Percentiles rank a stretch among this genome's conserved stretches.
These are phyloP conservation scores for Juncus inflexus DNA, from an alignment of 176 grass and related monocot genomes.

Conservation along the genomic window DNA sequence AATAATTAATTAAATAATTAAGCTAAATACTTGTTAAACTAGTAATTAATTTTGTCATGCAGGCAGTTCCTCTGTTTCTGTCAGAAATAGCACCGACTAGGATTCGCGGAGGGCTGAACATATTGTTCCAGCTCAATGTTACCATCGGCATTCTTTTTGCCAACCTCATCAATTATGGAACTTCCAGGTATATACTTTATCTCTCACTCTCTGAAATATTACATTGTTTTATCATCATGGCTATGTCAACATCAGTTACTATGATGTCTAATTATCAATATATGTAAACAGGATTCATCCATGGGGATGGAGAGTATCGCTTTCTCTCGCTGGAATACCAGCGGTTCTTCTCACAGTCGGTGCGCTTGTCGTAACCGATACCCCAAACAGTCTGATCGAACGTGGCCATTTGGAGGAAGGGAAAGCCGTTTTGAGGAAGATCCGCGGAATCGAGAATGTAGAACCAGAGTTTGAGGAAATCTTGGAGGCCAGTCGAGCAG, in stretches of 20 bases:
- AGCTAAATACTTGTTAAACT: not conserved
- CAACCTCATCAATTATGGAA: slow-evolving; percentile 74
- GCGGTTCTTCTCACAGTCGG: slow-evolving; percentile 63
- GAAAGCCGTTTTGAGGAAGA: slow-evolving; percentile 59
- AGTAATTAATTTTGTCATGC: slow-evolving; percentile 15
- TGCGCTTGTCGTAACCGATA: slow-evolving; percentile 65
- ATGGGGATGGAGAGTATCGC: slow-evolving; percentile 77
- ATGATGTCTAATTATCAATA: not conserved
- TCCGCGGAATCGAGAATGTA: slow-evolving; percentile 71
- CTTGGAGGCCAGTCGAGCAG: slow-evolving; percentile 63
- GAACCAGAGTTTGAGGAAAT: slow-evolving; percentile 88
- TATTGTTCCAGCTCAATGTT: slow-evolving; percentile 93
- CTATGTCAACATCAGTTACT: slow-evolving; percentile 9
- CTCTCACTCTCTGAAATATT: not conserved
- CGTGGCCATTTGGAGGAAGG: slow-evolving; percentile 67
- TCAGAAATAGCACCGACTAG: slow-evolving; percentile 87
- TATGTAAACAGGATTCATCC: slow-evolving; percentile 48
- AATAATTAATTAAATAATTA: not conserved
- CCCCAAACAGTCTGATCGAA: slow-evolving; percentile 88
- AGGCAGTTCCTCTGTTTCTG: slow-evolving; percentile 89
- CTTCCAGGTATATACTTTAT: slow-evolving; percentile 36
- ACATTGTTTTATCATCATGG: not conserved
- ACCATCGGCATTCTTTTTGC: slow-evolving; percentile 95
- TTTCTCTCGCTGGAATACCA: slow-evolving; percentile 80
- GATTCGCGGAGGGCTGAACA: slow-evolving; percentile 84